These are phyloP conservation scores for Triticum urartu DNA, from an alignment of 176 grass and related monocot species.

Conservation along the genomic window DNA sequence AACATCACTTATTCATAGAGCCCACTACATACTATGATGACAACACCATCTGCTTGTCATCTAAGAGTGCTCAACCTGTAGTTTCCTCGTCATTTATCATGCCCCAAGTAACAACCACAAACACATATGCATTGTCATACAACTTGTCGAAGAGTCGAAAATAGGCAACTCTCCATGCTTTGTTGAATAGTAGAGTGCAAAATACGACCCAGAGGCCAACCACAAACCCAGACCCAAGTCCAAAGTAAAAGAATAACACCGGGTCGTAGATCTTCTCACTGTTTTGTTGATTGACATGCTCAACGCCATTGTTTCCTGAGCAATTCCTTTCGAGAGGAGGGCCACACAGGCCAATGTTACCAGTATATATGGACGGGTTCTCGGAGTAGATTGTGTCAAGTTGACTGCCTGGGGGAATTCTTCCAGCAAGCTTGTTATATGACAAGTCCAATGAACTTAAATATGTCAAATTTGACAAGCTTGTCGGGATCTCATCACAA, in stretches of 20 bases:
- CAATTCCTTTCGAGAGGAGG: slow-evolving; percentile 29
- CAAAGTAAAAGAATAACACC: not conserved
- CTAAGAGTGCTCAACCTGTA: not conserved
- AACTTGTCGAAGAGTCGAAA: slow-evolving; percentile 12
- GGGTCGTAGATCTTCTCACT: not conserved
- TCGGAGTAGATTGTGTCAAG: slow-evolving; percentile 31
- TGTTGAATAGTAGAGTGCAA: not conserved
- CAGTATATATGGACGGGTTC: slow-evolving; percentile 21
- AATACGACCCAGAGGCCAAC: slow-evolving; percentile 32
- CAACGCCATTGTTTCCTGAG: too few relatives aligned
- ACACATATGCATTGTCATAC: slow-evolving; percentile 4
- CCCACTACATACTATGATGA: too few relatives aligned
- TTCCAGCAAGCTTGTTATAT: slow-evolving; percentile 36
- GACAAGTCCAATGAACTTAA: slow-evolving; percentile 37
- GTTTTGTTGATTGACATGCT: not conserved
- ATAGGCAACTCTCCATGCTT: slow-evolving; percentile 20
- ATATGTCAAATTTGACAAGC: slow-evolving; percentile 10
- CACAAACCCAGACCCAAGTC: slow-evolving; percentile 6
- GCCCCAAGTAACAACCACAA: not conserved
- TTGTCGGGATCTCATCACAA: slow-evolving; percentile 2
- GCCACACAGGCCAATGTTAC: slow-evolving; percentile 33
- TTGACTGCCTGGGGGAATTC: slow-evolving; percentile 31
- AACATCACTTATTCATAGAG: too few relatives aligned
- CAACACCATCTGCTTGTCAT: too few relatives aligned
- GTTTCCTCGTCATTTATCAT: not conserved